phyloP scores from a whole-genome alignment of 2,329 filamentous ascomycete genomes.

The Apiospora koreana region DNA sequence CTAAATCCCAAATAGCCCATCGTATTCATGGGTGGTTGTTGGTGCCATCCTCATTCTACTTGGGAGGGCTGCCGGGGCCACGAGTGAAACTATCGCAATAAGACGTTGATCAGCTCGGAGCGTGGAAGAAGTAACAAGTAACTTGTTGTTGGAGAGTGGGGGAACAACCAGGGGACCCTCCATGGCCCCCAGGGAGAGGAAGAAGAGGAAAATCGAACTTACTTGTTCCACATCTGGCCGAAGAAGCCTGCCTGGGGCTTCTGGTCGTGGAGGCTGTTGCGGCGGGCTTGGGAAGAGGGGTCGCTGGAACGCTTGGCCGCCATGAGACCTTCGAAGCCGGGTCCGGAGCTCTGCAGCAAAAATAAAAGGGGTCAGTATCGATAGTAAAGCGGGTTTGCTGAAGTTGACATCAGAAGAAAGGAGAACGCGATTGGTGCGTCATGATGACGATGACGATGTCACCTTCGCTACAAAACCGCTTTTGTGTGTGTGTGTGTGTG shows the following conservation, averaged over 20 bases:
- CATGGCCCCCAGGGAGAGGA: no score
- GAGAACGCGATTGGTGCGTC: not conserved
- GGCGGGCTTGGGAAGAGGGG: conserved; percentile 44
- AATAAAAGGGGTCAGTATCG: not conserved
- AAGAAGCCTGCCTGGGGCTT: conserved; percentile 50
- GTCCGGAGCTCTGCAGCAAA: conserved; percentile 40
- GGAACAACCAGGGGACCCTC: no score
- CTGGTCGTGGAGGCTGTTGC: conserved; percentile 58
- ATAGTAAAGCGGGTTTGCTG: not conserved
- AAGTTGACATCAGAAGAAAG: not conserved
- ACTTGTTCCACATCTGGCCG: conserved; percentile 60
- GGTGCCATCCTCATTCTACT: conserved; percentile 18
- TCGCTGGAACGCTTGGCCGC: conserved; percentile 51
- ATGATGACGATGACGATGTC: not conserved
- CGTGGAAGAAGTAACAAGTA: no score
- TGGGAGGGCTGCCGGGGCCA: conserved; percentile 26
- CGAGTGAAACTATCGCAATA: conserved; percentile 28
- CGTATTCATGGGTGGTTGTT: not conserved
- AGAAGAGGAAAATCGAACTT: conserved; percentile 23
- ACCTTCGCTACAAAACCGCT: not conserved
- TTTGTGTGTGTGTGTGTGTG: not conserved
- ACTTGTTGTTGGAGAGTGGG: no score
- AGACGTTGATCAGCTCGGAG: not conserved
- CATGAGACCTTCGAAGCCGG: conserved; percentile 53
- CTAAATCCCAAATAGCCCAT: not conserved